Conservation (phyloP, 148 eudicot genomes). For the Nepenthes gracilis region DNA sequence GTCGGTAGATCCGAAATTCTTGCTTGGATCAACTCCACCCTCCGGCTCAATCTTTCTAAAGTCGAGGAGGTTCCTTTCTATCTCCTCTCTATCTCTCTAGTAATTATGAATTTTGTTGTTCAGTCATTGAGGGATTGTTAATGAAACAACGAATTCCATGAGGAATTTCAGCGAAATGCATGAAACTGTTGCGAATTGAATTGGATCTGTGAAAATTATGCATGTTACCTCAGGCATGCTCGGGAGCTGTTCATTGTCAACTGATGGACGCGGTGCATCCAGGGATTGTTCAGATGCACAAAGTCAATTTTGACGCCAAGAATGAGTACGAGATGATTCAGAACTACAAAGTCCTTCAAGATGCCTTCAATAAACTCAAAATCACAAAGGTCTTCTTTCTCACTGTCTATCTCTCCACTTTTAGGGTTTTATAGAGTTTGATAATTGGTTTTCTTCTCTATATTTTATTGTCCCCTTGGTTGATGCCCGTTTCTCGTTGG, state of each 20-base stretch:
- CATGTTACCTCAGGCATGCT: constrained; percentile 43
- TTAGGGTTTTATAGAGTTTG: not conserved
- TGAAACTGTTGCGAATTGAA: not conserved
- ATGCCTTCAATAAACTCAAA: constrained; percentile 82
- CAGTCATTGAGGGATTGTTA: not conserved
- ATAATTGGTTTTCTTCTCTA: not conserved
- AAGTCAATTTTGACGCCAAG: constrained; percentile 92
- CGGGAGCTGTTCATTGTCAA: constrained; percentile 94
- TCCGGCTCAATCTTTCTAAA: constrained; percentile 76
- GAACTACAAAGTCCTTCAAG: constrained; percentile 91
- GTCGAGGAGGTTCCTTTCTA: constrained; percentile 63
- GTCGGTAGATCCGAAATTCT: constrained; percentile 87
- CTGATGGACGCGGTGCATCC: constrained; percentile 86
- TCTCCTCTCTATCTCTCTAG: not conserved
- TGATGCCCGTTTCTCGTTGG: not conserved
- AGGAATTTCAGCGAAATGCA: not conserved
- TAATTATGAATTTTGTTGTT: not conserved
- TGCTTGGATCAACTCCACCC: constrained; percentile 83
- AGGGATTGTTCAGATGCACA: constrained; percentile 82
- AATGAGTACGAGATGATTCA: constrained; percentile 87
- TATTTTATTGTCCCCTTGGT: not conserved
- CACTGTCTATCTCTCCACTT: not conserved
- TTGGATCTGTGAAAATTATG: not conserved
- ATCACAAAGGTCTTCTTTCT: constrained; percentile 48
- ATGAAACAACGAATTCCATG: not conserved